These are phyloP conservation scores for Trichoderma sp. DNA, from an alignment of 2,329 filamentous ascomycete species.

Conservation along the genomic window DNA sequence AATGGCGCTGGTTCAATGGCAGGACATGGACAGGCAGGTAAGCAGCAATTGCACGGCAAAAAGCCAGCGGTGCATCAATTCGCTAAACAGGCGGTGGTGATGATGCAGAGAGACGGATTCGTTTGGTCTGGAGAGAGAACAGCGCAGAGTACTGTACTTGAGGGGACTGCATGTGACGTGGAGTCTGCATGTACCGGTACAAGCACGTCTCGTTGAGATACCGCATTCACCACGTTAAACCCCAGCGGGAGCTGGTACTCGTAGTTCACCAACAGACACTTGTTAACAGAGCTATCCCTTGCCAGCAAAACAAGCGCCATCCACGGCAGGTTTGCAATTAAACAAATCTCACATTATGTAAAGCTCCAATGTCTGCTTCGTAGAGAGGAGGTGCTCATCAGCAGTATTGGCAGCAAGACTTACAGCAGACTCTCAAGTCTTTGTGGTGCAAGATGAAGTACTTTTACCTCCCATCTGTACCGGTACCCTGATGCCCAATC, in stretches of 20 bases:
- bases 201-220: not conserved
- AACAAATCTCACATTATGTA: not conserved
- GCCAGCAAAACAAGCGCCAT: not conserved
- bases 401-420: not conserved
- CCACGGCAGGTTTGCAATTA: not conserved
- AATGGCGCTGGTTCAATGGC: not conserved
- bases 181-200: constrained; percentile 6
- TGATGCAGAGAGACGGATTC: not conserved
- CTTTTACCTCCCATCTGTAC: not conserved
- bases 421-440: not conserved
- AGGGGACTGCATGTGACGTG: constrained; percentile 3
- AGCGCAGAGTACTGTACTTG: not conserved
- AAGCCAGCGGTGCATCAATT: not conserved
- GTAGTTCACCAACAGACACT: not conserved
- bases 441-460: not conserved
- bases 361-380: not conserved
- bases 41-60: not conserved
- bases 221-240: not conserved
- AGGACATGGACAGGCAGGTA: not conserved
- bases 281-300: not conserved
- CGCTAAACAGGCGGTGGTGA: not conserved
- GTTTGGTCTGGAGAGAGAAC: not conserved
- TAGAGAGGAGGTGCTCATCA: not conserved
- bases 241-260: not conserved
- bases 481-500: not conserved